phyloP scores from a whole-genome alignment of 768 basidiomycete genomes.

The Neoboletus subvelutipes region DNA sequence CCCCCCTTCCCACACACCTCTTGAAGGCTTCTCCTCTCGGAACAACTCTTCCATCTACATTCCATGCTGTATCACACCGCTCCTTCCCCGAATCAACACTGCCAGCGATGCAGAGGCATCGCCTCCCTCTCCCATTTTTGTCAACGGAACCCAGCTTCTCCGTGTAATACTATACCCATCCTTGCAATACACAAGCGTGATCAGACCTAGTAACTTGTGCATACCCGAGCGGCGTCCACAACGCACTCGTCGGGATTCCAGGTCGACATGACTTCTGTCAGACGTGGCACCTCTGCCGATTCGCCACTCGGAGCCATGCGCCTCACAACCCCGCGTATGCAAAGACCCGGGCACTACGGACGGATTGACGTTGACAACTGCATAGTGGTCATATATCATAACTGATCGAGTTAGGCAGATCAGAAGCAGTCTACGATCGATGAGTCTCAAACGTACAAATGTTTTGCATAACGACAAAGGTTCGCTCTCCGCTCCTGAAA shows the following conservation, averaged over 20 bases:
- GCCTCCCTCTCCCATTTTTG: slow-evolving; percentile 1
- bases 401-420: neutral
- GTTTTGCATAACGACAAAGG: neutral
- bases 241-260: neutral
- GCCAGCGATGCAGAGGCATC: neutral
- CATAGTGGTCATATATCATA: neutral
- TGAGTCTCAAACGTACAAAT: neutral
- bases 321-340: neutral
- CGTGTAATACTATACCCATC: neutral
- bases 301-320: neutral
- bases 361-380: neutral
- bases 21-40: slow-evolving; percentile 3
- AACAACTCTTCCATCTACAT: neutral
- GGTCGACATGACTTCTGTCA: neutral
- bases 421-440: neutral
- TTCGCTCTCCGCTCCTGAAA: slow-evolving; percentile 4
- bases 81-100: slow-evolving; percentile 3
- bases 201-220: neutral
- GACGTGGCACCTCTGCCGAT: neutral
- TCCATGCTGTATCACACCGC: neutral
- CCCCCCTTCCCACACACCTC: slow-evolving; percentile 11
- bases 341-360: neutral
- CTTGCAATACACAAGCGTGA: neutral
- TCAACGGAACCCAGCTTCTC: neutral
- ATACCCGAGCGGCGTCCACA: neutral